Base-by-base conservation (phyloP, 768 basidiomycete species). In the Mrakia gelida region DNA sequence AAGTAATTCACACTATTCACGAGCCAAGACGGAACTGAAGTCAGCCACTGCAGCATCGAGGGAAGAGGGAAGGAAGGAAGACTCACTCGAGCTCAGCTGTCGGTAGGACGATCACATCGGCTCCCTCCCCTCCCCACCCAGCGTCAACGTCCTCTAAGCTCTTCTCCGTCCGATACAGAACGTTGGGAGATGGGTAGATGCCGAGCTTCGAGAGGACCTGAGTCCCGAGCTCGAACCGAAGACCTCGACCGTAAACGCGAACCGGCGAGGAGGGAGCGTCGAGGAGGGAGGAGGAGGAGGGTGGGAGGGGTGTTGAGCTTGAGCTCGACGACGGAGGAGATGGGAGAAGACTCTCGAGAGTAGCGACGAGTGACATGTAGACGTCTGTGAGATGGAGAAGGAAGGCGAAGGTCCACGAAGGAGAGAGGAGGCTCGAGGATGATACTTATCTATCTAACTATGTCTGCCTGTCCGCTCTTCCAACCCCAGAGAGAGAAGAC, bases 1-100 rank as follows among this genome's bases (percentile, higher is more conserved):
- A 32, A 79, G 28, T 26, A 3, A 2, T 41, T 54, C 74, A 62
- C 41, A 23, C 73, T 71, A 59, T 18, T 30, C 38, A n/a, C n/a
- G n/a, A n/a, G 28, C 49, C 26, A 16, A 56, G 18, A 2, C 1
- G 45, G 15, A 45, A 23, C 11, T 16, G 6, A 21, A 18, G 15
- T 56, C 54, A 56, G 62, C 34, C 23, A 2, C 54, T 56, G 54
- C 2, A 45, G 11, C 6, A 16, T 16, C 18, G 23, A n/a, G 45
- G 45, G 45, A 45, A 16, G 45, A 13, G 18, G 54, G 21, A 23
- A 56, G 0, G 54, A 23, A 16, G 18, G 21, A 2, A 13, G 11
- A 68, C 67, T 43, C 68, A 70, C 67, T 79, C 71, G 26, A 79
- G 32, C 78, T 79, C 75, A 30, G 52, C 68, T 41, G 75, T 76